These are phyloP conservation scores for Salicornia ramosissima DNA, from an alignment of 148 eudicot genomes.

Conservation along the genomic window DNA sequence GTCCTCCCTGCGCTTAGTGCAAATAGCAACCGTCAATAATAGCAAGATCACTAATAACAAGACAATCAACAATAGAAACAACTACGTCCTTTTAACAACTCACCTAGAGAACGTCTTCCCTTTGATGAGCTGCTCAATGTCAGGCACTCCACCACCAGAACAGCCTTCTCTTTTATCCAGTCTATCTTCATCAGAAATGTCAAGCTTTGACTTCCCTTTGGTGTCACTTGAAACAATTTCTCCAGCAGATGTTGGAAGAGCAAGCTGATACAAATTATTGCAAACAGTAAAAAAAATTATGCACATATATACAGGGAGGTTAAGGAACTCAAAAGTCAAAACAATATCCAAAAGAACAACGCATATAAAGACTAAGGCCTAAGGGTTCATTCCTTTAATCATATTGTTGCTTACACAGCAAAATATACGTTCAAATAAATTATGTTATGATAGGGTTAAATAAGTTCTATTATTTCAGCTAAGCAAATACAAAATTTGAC, in stretches of 20 bases:
- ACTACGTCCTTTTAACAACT: not conserved
- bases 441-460: too few relatives aligned
- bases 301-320: not conserved
- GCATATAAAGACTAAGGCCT: not conserved
- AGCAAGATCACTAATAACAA: not conserved
- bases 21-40: slow-evolving; percentile 21
- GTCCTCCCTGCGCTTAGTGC: slow-evolving; percentile 61
- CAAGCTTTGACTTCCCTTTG: slow-evolving; percentile 29
- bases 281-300: not conserved
- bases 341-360: not conserved
- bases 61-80: not conserved
- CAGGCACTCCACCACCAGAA: slow-evolving; percentile 36
- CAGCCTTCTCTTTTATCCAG: slow-evolving; percentile 22
- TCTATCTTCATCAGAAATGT: slow-evolving; percentile 24
- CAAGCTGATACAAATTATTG: slow-evolving; percentile 37
- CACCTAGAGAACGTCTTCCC: slow-evolving; percentile 75
- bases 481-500: too few relatives aligned
- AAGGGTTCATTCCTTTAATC: too few relatives aligned
- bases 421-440: too few relatives aligned
- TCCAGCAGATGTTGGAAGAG: slow-evolving; percentile 25
- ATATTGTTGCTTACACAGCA: too few relatives aligned
- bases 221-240: slow-evolving; percentile 26
- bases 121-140: slow-evolving; percentile 71
- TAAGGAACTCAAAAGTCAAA: not conserved
- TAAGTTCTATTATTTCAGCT: too few relatives aligned